Base-by-base conservation (phyloP, 2,329 filamentous ascomycete species). In the Decorospora gaudefroyi region DNA sequence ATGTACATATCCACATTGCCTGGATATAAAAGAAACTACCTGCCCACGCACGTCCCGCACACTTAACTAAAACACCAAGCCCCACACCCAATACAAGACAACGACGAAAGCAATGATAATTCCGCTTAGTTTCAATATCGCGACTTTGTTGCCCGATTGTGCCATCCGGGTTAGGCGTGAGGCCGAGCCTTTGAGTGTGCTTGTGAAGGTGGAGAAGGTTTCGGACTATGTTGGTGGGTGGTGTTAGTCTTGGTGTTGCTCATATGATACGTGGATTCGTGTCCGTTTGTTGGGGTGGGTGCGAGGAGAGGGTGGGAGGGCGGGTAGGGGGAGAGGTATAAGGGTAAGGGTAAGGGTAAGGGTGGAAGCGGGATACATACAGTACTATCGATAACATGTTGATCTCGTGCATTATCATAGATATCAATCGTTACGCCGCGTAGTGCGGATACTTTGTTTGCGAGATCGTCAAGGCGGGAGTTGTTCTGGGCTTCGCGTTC, bases 381-480 rank as follows among this genome's bases (percentile, higher is more conserved):
- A 26, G 88, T 92, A 64, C 83, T 85, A 72, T 99, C 90, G n/a
- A 99, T 88, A 53, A 95, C 82, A 56, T 87, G 83, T 62, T 97
- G 92, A 61, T 88, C 83, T 46, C 90, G 84, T 35, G 93, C 93
- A 69, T 93, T 90, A 74, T 97, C 91, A 79, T 97, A 96, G 65
- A 99, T 99, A 76, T 99, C 90, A 55, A 97, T 84, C 28, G 93
- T 99, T 36, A 99, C 90, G 71, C 88, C 88, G 65, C 92, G 90
- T 53, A 99, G 82, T 38, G 90, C 90, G 12, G 88, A 88, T 42
- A 97, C 91, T 76, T 99, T 99, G 56, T 84, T 81, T 11, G 88
- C 87, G 25, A 99, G 86, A 69, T 95, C 90, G 64, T 92, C 86
- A 43, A 99, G 87, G 61, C 92, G 90, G 57, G 88, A 85, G 74